phyloP scores from a whole-genome alignment of 2,329 filamentous ascomycete genomes.

The Albophoma yamanashiensis region DNA sequence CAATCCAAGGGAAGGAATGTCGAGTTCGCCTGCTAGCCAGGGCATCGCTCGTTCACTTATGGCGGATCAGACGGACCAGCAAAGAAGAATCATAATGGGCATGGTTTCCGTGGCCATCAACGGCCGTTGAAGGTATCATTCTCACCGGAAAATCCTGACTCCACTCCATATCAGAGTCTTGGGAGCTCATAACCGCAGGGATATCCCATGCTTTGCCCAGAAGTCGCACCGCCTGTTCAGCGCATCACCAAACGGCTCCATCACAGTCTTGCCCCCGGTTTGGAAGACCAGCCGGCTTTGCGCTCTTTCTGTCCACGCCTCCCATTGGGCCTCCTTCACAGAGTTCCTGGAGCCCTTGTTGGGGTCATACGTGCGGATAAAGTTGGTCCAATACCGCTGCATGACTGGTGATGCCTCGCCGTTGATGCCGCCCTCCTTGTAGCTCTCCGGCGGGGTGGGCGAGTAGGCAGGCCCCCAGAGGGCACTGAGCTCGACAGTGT shows the following conservation, averaged over 20 bases:
- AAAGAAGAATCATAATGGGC: no score
- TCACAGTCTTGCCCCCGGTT: constrained; percentile 24
- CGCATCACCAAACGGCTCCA: constrained; percentile 22
- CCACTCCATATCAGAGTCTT: not conserved
- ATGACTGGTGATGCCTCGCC: constrained; percentile 46
- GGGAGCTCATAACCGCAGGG: constrained; percentile 9
- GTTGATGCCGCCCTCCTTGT: constrained; percentile 41
- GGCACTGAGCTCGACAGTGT: constrained; percentile 55
- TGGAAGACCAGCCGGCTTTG: constrained; percentile 28
- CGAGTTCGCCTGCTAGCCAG: no score
- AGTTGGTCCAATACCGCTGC: constrained; percentile 66
- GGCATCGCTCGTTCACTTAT: no score
- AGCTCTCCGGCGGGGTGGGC: constrained; percentile 42
- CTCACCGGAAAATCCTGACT: no score
- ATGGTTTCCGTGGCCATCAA: not conserved
- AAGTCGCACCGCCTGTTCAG: constrained; percentile 16
- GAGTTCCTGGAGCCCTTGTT: constrained; percentile 31
- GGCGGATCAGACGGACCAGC: no score
- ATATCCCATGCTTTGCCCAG: constrained; percentile 9
- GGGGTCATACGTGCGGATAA: constrained; percentile 56
- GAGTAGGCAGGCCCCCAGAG: constrained; percentile 55
- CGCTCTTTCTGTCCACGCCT: constrained; percentile 19
- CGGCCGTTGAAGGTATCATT: not conserved
- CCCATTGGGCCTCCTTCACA: constrained; percentile 26
- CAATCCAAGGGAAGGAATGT: not conserved